Percentiles rank a stretch among this genome's conserved stretches.
Evolutionary conservation across 1,284 basidiomycete genomes (phyloP).

Genomic region (Termitomyces sp.): DNA sequence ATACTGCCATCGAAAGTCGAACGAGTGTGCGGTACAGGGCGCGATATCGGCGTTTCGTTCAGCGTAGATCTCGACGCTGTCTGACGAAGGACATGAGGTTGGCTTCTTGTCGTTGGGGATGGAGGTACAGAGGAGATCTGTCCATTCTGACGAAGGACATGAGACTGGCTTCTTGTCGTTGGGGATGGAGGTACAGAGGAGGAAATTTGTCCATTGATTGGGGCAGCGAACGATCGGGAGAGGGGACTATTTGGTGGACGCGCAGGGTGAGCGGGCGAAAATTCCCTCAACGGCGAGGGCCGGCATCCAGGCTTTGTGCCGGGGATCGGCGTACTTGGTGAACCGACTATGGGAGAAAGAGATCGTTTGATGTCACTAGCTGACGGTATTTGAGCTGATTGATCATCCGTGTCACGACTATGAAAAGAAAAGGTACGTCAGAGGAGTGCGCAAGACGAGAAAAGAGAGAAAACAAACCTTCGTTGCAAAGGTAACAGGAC

Average conservation of each 20-base stretch:
- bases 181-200: conserved; percentile 19
- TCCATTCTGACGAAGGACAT: conserved; percentile 21
- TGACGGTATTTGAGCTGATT: conserved; percentile 15
- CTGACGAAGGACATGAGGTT: conserved; percentile 19
- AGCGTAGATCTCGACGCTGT: conserved; percentile 24
- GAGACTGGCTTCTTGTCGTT: conserved; percentile 9
- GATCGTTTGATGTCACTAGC: conserved; percentile 23
- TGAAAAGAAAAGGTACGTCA: not conserved
- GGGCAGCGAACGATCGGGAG: conserved; percentile 13
- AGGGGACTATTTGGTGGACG: conserved; percentile 26
- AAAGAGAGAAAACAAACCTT: conserved; percentile 29
- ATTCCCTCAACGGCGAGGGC: conserved; percentile 37
- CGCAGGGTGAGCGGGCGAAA: conserved; percentile 12
- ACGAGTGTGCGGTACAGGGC: conserved; percentile 14
- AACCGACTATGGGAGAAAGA: conserved; percentile 18
- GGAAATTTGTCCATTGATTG: not conserved
- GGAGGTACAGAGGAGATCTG: conserved; percentile 13
- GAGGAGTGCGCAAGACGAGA: not conserved
- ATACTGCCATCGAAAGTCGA: conserved; percentile 2
- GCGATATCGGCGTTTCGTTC: conserved; percentile 17
- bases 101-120: conserved; percentile 18
- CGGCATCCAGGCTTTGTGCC: conserved; percentile 10
- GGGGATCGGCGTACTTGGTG: conserved; percentile 19
- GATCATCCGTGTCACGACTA: conserved; percentile 24
- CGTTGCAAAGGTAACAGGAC: conserved; percentile 25